Percentiles rank a stretch among this genome's conserved stretches.
Evolutionary conservation across 192 early-diverging fungal species (phyloP).

Genomic region (Hyaloraphidium curvatum): DNA sequence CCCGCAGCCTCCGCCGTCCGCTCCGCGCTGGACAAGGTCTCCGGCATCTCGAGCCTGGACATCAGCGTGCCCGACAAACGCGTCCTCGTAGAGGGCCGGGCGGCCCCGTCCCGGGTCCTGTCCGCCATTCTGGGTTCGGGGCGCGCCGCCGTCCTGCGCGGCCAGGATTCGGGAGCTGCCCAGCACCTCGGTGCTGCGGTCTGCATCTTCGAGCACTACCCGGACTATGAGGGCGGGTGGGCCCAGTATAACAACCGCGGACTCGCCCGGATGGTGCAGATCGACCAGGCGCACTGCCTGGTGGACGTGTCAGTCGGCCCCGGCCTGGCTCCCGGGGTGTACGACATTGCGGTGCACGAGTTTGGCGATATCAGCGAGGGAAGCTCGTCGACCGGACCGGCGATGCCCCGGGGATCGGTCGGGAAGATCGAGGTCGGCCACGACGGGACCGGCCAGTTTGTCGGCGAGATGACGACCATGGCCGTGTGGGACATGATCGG

Average conservation of each 20-base stretch:
- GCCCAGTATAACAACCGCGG: constrained; percentile 31
- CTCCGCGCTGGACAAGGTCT: too few species aligned
- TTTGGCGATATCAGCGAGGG: constrained; percentile 57
- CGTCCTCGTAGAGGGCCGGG: too few species aligned
- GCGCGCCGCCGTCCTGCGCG: constrained; percentile 53
- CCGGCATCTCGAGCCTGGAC: too few species aligned
- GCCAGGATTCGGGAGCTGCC: constrained; percentile 36
- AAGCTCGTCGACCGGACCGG: constrained; percentile 26
- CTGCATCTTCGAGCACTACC: constrained; percentile 57
- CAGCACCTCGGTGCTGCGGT: constrained; percentile 66
- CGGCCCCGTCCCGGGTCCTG: too few species aligned
- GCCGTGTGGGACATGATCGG: constrained; percentile 78
- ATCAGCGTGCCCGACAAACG: too few species aligned
- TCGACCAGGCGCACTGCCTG: constrained; percentile 42
- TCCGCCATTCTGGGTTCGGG: too few species aligned
- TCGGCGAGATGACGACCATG: constrained; percentile 48
- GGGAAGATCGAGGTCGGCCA: constrained; percentile 31
- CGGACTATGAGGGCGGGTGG: constrained; percentile 14
- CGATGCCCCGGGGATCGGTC: too few species aligned
- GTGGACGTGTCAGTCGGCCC: constrained; percentile 65
- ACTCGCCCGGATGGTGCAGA: constrained; percentile 62
- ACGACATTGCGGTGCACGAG: constrained; percentile 58
- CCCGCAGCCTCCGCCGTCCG: too few species aligned
- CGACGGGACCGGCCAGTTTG: neutral
- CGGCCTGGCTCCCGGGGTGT: constrained; percentile 30